phyloP scores from a whole-genome alignment of 169 alveolate species.

The Plasmodium adleri region DNA sequence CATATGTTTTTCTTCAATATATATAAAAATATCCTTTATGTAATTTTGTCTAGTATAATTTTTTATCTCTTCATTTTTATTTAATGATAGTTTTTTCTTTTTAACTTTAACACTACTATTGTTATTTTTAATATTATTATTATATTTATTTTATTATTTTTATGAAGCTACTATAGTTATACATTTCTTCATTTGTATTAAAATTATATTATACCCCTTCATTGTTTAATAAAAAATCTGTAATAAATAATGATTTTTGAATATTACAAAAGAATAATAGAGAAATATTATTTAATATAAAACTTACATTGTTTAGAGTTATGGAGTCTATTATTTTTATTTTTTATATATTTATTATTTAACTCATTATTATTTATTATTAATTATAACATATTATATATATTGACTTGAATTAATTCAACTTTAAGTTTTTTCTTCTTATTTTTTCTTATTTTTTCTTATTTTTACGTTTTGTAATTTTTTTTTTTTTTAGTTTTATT shows the following conservation, averaged over 20 bases:
- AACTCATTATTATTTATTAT: constrained; percentile 30
- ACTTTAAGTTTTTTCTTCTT: constrained; percentile 21
- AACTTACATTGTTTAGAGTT: constrained; percentile 26
- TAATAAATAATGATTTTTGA: constrained; percentile 48
- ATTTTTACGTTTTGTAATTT: constrained; percentile 6
- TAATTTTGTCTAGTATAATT: background rate
- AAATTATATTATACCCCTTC: constrained; percentile 57
- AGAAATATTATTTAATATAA: constrained; percentile 35
- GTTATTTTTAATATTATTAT: background rate
- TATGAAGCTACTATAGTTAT: background rate
- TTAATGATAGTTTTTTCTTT: background rate
- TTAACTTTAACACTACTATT: background rate
- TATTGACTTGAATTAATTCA: constrained; percentile 41
- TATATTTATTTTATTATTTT: background rate
- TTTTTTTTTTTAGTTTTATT: constrained; percentile 1
- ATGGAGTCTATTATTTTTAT: constrained; percentile 44
- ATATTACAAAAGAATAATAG: constrained; percentile 20
- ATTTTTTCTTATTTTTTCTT: constrained; percentile 11
- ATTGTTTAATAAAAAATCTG: constrained; percentile 55
- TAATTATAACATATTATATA: constrained; percentile 47
- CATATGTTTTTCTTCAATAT: constrained; percentile 62
- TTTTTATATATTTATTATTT: constrained; percentile 43
- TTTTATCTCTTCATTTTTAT: constrained; percentile 4
- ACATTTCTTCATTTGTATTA: constrained; percentile 11
- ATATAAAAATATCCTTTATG: constrained; percentile 53